A percentile compares a stretch with the other conserved stretches of the same genome.
Evolutionary conservation across 495 filamentous ascomycete species (phyloP).

Genomic region (Aspergillus panamensis): DNA sequence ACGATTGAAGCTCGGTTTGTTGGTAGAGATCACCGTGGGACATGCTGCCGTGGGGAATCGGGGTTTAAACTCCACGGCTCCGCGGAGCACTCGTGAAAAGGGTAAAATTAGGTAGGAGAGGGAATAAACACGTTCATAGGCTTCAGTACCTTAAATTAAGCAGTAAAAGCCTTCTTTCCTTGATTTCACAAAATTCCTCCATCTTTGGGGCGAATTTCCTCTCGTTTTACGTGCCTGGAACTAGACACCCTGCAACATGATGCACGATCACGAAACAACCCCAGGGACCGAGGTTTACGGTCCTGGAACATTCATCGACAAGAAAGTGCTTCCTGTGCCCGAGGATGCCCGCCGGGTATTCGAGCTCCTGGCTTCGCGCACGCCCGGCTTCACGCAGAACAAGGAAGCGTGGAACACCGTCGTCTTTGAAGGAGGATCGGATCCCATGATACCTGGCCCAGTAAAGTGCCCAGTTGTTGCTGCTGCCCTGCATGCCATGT

Average conservation of each 20-base stretch:
- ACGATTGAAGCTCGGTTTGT: neutral
- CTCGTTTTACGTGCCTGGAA: too few species aligned
- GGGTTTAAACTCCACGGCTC: neutral
- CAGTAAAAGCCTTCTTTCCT: too few species aligned
- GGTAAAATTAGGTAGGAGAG: too few species aligned
- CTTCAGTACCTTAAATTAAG: too few species aligned
- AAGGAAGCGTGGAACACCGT: constrained; percentile 25
- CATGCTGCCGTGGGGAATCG: neutral
- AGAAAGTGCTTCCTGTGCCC: constrained; percentile 22
- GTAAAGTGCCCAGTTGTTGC: constrained; percentile 27
- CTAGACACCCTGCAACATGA: too few species aligned
- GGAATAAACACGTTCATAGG: too few species aligned
- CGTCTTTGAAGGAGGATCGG: constrained; percentile 24
- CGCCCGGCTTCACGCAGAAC: constrained; percentile 28
- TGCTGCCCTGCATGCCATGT: constrained; percentile 32
- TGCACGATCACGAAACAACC: too few species aligned
- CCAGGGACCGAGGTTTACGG: constrained; percentile 23
- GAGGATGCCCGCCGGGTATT: constrained; percentile 29
- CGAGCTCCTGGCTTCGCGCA: constrained; percentile 21
- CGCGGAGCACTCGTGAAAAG: too few species aligned
- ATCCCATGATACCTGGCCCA: constrained; percentile 29
- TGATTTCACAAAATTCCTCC: too few species aligned
- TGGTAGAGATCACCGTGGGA: neutral
- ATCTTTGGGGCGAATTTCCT: too few species aligned
- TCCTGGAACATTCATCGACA: constrained; percentile 31